Evolutionary conservation across 1,284 basidiomycete species (phyloP).

Genomic region (Microbotryum saponariae): DNA sequence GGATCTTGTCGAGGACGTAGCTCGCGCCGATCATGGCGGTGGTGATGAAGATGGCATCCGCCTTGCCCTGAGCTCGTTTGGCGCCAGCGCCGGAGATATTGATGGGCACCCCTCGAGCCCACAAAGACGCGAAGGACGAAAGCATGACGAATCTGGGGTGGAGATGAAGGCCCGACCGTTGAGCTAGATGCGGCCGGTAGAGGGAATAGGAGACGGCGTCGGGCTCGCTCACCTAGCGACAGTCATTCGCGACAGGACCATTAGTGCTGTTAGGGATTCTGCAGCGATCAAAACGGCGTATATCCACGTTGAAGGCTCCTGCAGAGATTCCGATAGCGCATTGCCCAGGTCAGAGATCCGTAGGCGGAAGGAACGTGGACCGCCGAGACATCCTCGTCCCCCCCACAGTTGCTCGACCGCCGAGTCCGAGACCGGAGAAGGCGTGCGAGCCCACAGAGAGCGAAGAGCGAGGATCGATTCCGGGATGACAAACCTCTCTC

Average conservation of each 20-base stretch:
- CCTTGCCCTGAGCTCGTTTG: slow-evolving; percentile 21
- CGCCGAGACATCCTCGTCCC: background rate
- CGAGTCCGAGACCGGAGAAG: background rate
- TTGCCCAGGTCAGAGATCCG: background rate
- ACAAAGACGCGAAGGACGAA: slow-evolving; percentile 21
- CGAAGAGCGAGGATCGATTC: background rate
- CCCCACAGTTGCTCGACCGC: background rate
- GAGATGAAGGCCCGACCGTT: background rate
- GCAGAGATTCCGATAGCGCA: background rate
- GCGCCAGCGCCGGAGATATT: slow-evolving; percentile 7
- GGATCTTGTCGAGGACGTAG: slow-evolving; percentile 24
- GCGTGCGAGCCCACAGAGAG: background rate
- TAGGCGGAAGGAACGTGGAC: background rate
- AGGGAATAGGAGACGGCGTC: too few relatives aligned
- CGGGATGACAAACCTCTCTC: slow-evolving; percentile 13
- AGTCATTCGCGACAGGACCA: slow-evolving; percentile 12
- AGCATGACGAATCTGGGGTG: slow-evolving; percentile 24
- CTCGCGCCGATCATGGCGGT: slow-evolving; percentile 15
- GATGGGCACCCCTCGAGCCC: slow-evolving; percentile 24
- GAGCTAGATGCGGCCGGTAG: background rate
- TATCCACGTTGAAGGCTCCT: slow-evolving; percentile 15
- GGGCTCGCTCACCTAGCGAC: slow-evolving; percentile 11
- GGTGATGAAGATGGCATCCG: slow-evolving; percentile 32
- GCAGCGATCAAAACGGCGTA: slow-evolving; percentile 20
- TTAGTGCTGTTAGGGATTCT: slow-evolving; percentile 17